Percentiles rank a stretch among this genome's conserved stretches.
Conservation (phyloP, 768 basidiomycete genomes). For the Rhodotorula toruloides region DNA sequence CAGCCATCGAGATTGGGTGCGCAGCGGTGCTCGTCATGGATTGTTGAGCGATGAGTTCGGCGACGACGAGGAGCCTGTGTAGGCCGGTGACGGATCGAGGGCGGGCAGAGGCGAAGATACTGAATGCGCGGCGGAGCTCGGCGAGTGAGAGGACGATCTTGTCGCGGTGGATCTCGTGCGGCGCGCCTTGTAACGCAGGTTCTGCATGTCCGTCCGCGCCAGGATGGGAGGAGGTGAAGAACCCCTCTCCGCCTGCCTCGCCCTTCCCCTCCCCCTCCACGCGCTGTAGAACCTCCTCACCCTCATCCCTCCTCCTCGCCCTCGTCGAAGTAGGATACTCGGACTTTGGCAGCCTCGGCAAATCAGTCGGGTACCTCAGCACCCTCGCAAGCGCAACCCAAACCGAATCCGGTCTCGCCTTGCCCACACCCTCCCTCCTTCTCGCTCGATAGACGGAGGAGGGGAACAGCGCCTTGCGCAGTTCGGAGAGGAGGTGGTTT, state of each 20-base stretch:
- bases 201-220: neutral
- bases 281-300: no score
- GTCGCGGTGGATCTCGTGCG: neutral
- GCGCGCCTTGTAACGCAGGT: neutral
- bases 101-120: slow-evolving; percentile 9
- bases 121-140: slow-evolving; percentile 23
- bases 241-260: no score
- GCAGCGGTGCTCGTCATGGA: neutral
- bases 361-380: slow-evolving; percentile 11
- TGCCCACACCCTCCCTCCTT: no score
- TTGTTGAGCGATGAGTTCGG: slow-evolving; percentile 24
- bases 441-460: neutral
- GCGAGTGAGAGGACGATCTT: slow-evolving; percentile 10
- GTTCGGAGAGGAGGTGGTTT: slow-evolving; percentile 13
- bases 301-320: neutral
- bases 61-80: slow-evolving; percentile 28
- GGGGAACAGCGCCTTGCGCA: slow-evolving; percentile 8
- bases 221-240: slow-evolving; percentile 11
- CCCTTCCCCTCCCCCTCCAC: no score
- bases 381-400: slow-evolving; percentile 17
- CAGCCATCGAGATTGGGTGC: neutral
- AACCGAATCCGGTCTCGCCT: neutral
- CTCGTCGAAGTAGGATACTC: slow-evolving; percentile 15
- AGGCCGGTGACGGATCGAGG: slow-evolving; percentile 26
- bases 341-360: neutral